These are phyloP conservation scores for Zopfochytrium polystomum DNA, from an alignment of 371 early-diverging fungal species.

Conservation along the genomic window DNA sequence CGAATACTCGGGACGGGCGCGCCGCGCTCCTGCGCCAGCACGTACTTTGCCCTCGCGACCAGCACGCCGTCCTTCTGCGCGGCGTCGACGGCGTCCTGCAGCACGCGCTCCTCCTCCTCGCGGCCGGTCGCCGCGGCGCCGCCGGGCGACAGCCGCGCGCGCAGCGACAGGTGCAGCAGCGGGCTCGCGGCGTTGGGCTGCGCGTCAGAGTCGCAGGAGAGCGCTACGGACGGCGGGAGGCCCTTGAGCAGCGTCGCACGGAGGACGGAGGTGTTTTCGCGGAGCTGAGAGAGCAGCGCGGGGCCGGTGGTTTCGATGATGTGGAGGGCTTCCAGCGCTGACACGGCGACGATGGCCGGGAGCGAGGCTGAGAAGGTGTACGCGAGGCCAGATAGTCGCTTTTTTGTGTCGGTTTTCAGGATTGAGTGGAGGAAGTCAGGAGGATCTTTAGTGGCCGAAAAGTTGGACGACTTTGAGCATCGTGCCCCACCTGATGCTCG, in stretches of 20 bases:
- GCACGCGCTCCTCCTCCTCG: conserved; percentile 57
- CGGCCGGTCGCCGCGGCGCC: no score
- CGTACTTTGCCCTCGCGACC: conserved; percentile 83
- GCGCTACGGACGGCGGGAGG: conserved; percentile 11
- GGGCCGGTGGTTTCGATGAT: conserved; percentile 47
- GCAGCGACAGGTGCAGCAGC: conserved; percentile 36
- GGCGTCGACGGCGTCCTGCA: conserved; percentile 86
- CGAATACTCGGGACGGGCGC: conserved; percentile 80
- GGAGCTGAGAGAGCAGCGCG: conserved; percentile 28
- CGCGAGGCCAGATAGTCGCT: conserved; percentile 87
- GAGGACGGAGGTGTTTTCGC: conserved; percentile 47
- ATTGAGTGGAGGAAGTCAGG: background rate
- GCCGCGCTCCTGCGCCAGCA: conserved; percentile 74
- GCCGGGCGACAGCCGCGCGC: conserved; percentile 5
- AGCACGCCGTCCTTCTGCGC: conserved; percentile 73
- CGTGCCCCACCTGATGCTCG: conserved; percentile 70
- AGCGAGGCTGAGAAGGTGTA: conserved; percentile 99
- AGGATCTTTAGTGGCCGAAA: background rate
- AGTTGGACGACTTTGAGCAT: background rate
- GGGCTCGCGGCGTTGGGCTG: no score
- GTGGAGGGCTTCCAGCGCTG: conserved; percentile 82
- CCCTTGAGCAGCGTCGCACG: conserved; percentile 40
- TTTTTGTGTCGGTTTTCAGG: background rate
- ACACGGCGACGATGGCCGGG: conserved; percentile 92
- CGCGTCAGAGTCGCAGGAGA: conserved; percentile 45